Evolutionary conservation across 257 asterid genomes (phyloP), one percentile per base, ranked within the genome.

Genomic region (Nicotiana paniculata): DNA sequence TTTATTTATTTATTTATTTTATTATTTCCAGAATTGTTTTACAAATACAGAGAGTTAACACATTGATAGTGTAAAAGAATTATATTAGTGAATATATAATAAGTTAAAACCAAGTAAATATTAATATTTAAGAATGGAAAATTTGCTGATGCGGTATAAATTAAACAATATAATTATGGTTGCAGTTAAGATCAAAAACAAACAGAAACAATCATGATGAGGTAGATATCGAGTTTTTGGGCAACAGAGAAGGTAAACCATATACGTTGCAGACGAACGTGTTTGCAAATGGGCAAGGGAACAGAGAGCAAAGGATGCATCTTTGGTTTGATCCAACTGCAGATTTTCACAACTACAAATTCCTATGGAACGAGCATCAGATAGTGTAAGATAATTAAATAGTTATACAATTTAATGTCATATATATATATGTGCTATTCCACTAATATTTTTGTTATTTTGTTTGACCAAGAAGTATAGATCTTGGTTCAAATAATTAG

Each of bases 301-400:
- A 80, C 15, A 87, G 93, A 39, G 96, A 93, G 64, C 92, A 92
- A 80, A 86, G 94, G 76, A 21, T 48, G 9, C 64, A 13, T 39
- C 92, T 92, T 1, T 93, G 98, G 98, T 93, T 93, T 80, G 96
- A 93, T 80, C 98, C 95, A 0, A 21, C 92, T 0, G 88, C 90
- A 74, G 93, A 93, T 80, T 92, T 89, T 68, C 98, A 93, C 78
- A 77, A 85, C 30, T 93, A 93, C 88, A 83, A 79, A 46, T 79
- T 93, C 81, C 83, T 90, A 0, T 91, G 98, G 98, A 93, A 93
- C 85, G 85, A 72, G 3, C 28, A 88, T 85, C 94, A 88, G 4
- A 82, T 89, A 15, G 93, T 91, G 97, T 91, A 89, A 86, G 93
- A 46, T 3, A 79, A 48, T 17, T 15, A 16, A 81, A 16, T 80